phyloP scores from a whole-genome alignment of 495 filamentous ascomycete species.

The Penicillium desertorum region DNA sequence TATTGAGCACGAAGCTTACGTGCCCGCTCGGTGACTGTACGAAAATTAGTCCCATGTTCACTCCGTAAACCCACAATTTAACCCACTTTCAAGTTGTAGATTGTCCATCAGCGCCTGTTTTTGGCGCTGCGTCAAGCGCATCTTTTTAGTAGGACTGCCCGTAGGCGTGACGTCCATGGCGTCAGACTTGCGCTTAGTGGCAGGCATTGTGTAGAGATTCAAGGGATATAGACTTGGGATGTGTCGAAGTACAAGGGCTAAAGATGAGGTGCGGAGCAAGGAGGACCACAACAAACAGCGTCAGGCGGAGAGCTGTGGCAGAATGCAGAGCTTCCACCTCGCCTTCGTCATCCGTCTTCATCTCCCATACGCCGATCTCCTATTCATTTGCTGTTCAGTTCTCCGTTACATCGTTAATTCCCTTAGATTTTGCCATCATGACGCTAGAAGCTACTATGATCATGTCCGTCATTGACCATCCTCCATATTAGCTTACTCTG shows the following conservation, averaged over 20 bases:
- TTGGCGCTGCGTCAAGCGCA: slow-evolving; percentile 70
- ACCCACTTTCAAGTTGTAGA: slow-evolving; percentile 85
- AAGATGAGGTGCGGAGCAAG: slow-evolving; percentile 24
- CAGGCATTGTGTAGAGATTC: slow-evolving; percentile 48
- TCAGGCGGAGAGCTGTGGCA: slow-evolving; percentile 24
- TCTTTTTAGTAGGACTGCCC: slow-evolving; percentile 58
- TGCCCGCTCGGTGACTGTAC: slow-evolving; percentile 82
- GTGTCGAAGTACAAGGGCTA: slow-evolving; percentile 15
- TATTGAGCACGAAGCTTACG: slow-evolving; percentile 90
- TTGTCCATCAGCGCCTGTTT: slow-evolving; percentile 93
- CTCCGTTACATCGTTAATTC: slow-evolving; percentile 9
- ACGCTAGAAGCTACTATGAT: slow-evolving; percentile 74
- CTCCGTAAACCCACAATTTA: neutral
- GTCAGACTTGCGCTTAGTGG: slow-evolving; percentile 60
- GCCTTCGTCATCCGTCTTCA: slow-evolving; percentile 19
- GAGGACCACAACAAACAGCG: slow-evolving; percentile 34
- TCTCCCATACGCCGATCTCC: slow-evolving; percentile 15
- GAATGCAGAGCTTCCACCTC: slow-evolving; percentile 29
- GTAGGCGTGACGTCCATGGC: slow-evolving; percentile 45
- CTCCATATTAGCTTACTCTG: slow-evolving; percentile 19
- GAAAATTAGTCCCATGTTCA: neutral
- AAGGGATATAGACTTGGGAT: slow-evolving; percentile 14
- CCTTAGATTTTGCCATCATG: slow-evolving; percentile 52
- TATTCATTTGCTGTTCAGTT: slow-evolving; percentile 7
- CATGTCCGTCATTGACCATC: slow-evolving; percentile 50